Evolutionary conservation across 306 rosid genomes (phyloP).

Genomic region (Vachellia collinsii): DNA sequence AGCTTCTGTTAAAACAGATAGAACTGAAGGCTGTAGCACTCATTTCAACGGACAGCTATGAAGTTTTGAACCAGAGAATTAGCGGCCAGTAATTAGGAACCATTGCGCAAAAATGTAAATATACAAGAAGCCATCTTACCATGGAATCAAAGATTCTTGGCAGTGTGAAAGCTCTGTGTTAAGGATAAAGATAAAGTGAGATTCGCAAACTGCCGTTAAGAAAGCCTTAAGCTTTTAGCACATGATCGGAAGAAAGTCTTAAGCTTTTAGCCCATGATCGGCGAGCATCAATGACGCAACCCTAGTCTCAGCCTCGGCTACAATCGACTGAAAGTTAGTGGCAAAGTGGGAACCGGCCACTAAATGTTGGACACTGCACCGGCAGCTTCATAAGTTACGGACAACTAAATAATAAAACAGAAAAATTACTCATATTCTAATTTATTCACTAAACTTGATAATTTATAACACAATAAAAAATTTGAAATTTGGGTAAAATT

Average conservation of each 20-base stretch:
- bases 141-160: not conserved
- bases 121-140: conserved; percentile 3
- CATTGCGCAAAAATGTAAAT: not conserved
- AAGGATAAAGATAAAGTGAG: not conserved
- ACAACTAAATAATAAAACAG: no score
- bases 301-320: conserved; percentile 5
- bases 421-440: no score
- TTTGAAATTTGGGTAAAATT: no score
- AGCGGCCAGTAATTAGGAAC: not conserved
- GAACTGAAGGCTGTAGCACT: conserved; percentile 47
- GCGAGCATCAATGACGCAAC: not conserved
- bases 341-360: not conserved
- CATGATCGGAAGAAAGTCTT: no score
- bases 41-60: conserved; percentile 41
- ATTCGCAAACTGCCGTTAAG: not conserved
- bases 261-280: no score
- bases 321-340: not conserved
- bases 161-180: not conserved
- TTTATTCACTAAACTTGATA: no score
- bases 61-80: conserved; percentile 15
- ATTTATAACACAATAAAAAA: no score
- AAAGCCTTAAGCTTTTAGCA: not conserved
- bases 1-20: conserved; percentile 37
- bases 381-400: not conserved
- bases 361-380: not conserved